Conservation (phyloP, 768 basidiomycete species). For the Lepiota venenata region DNA sequence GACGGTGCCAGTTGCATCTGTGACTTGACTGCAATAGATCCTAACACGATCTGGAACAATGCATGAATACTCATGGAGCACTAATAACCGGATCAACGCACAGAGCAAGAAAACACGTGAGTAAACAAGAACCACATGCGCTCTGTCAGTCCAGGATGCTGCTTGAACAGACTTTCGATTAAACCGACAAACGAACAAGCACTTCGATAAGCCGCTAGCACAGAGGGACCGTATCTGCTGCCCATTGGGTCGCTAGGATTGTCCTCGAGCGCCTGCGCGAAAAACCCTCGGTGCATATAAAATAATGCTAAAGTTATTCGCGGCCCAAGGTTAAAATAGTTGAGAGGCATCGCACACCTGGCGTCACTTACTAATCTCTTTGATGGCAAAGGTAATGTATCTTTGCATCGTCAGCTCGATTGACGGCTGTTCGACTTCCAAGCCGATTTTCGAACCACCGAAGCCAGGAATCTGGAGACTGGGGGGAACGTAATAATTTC, state of each 20-base stretch:
- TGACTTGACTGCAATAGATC: constrained; percentile 64
- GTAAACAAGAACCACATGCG: constrained; percentile 74
- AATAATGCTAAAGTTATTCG: constrained; percentile 45
- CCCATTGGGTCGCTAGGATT: constrained; percentile 61
- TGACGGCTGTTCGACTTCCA: constrained; percentile 42
- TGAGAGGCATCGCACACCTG: not conserved
- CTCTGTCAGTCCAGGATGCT: constrained; percentile 62
- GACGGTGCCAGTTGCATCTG: constrained; percentile 63
- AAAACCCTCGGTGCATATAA: constrained; percentile 75
- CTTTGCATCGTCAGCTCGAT: constrained; percentile 65
- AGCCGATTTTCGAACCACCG: constrained; percentile 40
- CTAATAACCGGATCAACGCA: constrained; percentile 27
- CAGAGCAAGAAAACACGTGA: constrained; percentile 70
- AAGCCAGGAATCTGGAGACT: constrained; percentile 66
- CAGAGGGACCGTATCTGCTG: constrained; percentile 65
- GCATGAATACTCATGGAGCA: constrained; percentile 1
- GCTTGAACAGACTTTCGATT: constrained; percentile 60
- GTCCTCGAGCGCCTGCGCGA: constrained; percentile 66
- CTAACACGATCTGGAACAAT: constrained; percentile 55
- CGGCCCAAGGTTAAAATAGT: not conserved
- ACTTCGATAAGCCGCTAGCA: constrained; percentile 66
- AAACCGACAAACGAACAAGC: constrained; percentile 67
- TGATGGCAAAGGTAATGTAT: constrained; percentile 63
- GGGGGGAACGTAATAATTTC: constrained; percentile 59
- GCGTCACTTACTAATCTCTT: constrained; percentile 54